Base-by-base conservation (phyloP, 2,329 filamentous ascomycete species). In the Fusarium zealandicum region DNA sequence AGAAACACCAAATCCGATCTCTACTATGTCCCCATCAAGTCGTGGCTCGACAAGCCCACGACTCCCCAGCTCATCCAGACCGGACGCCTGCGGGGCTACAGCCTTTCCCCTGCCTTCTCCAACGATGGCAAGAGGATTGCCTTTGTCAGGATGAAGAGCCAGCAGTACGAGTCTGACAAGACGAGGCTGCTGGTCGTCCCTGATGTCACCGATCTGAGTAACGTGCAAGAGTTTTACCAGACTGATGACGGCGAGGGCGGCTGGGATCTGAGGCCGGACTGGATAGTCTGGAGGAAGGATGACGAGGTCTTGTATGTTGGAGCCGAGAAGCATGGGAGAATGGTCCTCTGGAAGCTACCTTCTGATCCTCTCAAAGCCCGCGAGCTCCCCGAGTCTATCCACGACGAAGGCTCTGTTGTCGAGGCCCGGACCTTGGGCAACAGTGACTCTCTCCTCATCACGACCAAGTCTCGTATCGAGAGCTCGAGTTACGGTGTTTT, bases 1-100 rank as follows among this genome's bases (percentile, higher is more conserved):
- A 82, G 89, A 51, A 85, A 90, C 71, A 96, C 92, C 6, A 93
- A 93, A 67, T 88, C 88, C 1, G 90, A 95, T 67, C 82, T 96
- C 27, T 96, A 95, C 73, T 84, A 88, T 39, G 82, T 90, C 4
- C 82, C 86, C 1, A 76, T 92, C 27, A 76, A 79, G 42, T 83
- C 80, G 4, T 92, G 89, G 68, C 73, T 78, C 5, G 80, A 86
- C 44, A 69, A 80, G 69, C 72, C 85, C 57, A 76, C 80, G 18
- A 53, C 70, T 46, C 85, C 80, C 4, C 80, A 78, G 67, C 75
- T 82, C 20, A 61, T 75, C 42, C 79, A 80, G 69, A 88, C 84
- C 17, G 82, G 79, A 51, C 76, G 76, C 68, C 70, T 90, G 68
- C 75, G 79, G 55, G 90, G 90, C 6, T 90, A 91, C 63, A 84